Percentiles rank a stretch among this genome's conserved stretches.
Conservation (phyloP, 2,329 filamentous ascomycete genomes). For the Pseudonectria buxi region DNA sequence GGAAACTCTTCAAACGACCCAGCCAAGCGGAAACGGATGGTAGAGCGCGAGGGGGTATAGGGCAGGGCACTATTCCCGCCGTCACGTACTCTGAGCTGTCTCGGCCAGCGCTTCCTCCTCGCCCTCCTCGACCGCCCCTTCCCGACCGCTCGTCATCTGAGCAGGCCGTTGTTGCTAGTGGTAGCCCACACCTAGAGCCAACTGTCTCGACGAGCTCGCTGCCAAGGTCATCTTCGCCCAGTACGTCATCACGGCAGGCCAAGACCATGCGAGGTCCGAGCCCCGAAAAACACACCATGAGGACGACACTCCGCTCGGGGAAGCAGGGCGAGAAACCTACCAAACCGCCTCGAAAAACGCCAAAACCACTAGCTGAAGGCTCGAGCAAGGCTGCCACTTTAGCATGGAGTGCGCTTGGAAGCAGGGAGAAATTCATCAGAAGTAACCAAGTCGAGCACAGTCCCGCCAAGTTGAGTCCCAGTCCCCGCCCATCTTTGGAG, state of each 20-base stretch:
- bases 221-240: conserved; percentile 27
- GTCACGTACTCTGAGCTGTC: conserved; percentile 75
- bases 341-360: conserved; percentile 34
- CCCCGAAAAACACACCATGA: conserved; percentile 55
- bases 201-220: conserved; percentile 10
- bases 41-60: conserved; percentile 57
- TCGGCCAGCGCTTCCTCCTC: conserved; percentile 53
- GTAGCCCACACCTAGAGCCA: conserved; percentile 13
- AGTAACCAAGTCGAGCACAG: conserved; percentile 18
- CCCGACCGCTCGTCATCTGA: conserved; percentile 50
- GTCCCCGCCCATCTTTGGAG: conserved; percentile 25
- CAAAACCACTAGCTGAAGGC: conserved; percentile 41
- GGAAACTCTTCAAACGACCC: conserved; percentile 17
- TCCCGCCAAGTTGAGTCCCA: conserved; percentile 11
- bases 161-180: conserved; percentile 32
- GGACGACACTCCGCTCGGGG: conserved; percentile 51
- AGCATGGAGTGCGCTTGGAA: conserved; percentile 49
- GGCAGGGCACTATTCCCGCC: conserved; percentile 73
- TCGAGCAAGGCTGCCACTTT: conserved; percentile 58
- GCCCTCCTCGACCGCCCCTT: conserved; percentile 39
- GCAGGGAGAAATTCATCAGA: conserved; percentile 30
- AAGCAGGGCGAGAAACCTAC: conserved; percentile 37
- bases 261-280: conserved; percentile 43
- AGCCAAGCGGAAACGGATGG: conserved; percentile 13
- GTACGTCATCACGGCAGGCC: conserved; percentile 27